A percentile compares a stretch with the other conserved stretches of the same genome.
Evolutionary conservation across 108 stramenopile genomes (phyloP).

Genomic region (Cyclostephanos invisitatus): DNA sequence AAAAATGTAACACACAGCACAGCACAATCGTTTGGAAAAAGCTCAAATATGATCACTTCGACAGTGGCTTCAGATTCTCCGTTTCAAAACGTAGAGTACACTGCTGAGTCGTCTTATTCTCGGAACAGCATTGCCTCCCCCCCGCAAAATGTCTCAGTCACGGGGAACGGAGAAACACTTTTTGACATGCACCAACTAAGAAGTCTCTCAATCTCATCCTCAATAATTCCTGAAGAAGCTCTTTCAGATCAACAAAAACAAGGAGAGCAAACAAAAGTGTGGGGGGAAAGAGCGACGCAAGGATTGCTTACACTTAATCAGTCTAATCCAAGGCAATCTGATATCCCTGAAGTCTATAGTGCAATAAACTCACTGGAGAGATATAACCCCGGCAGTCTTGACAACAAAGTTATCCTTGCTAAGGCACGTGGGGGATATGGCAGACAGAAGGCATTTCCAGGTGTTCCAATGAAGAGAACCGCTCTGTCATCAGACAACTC

Average conservation of each 20-base stretch:
- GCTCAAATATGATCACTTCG: constrained; percentile 8
- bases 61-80: constrained; percentile 4
- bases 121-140: background rate
- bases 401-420: constrained; percentile 29
- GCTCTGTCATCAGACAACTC: constrained; percentile 8
- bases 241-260: background rate
- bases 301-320: constrained; percentile 2
- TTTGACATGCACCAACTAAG: constrained; percentile 1
- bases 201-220: background rate
- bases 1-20: background rate
- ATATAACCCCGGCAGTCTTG: constrained; percentile 50
- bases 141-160: background rate
- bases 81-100: background rate
- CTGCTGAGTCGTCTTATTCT: background rate
- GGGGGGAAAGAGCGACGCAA: background rate
- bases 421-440: constrained; percentile 29
- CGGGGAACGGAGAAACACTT: background rate
- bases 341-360: constrained; percentile 58
- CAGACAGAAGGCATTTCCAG: constrained; percentile 36
- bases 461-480: constrained; percentile 36
- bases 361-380: constrained; percentile 77
- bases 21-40: background rate
- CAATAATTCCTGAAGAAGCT: background rate
- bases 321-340: constrained; percentile 13
- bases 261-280: background rate